Conservation (phyloP, 75 land plant genomes). For the Larix kaempferi region DNA sequence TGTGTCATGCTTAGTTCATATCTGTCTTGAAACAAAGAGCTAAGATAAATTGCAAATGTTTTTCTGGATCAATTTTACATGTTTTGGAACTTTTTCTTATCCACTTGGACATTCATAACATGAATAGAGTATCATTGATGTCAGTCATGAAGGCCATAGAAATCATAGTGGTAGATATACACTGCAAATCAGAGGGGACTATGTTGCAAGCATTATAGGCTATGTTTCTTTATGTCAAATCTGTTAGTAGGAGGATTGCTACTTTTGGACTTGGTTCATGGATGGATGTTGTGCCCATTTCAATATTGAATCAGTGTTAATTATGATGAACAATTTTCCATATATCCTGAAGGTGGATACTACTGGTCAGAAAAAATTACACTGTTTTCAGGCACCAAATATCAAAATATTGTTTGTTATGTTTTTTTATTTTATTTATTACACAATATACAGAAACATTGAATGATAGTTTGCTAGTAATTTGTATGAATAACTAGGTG, state of each 20-base stretch:
- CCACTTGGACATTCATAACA: background rate
- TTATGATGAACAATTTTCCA: background rate
- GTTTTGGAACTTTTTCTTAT: background rate
- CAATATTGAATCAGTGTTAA: background rate
- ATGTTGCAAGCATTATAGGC: background rate
- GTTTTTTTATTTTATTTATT: background rate
- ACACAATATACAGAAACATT: background rate
- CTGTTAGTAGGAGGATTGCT: background rate
- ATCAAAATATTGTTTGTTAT: background rate
- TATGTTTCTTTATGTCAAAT: background rate
- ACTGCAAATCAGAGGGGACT: background rate
- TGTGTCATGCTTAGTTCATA: background rate
- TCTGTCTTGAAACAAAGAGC: background rate
- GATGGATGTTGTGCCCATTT: background rate
- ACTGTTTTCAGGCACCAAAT: background rate
- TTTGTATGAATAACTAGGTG: background rate
- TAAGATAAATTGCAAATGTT: background rate
- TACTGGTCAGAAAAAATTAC: background rate
- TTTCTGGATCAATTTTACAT: background rate
- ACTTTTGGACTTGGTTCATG: background rate
- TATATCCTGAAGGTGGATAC: background rate
- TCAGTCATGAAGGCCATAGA: background rate
- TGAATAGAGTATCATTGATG: background rate
- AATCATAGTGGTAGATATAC: background rate
- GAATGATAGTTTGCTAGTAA: background rate